Percentiles rank a stretch among this genome's conserved stretches.
These are phyloP conservation scores for Arctium minus DNA, from an alignment of 129 eudicot genomes.

Conservation along the genomic window DNA sequence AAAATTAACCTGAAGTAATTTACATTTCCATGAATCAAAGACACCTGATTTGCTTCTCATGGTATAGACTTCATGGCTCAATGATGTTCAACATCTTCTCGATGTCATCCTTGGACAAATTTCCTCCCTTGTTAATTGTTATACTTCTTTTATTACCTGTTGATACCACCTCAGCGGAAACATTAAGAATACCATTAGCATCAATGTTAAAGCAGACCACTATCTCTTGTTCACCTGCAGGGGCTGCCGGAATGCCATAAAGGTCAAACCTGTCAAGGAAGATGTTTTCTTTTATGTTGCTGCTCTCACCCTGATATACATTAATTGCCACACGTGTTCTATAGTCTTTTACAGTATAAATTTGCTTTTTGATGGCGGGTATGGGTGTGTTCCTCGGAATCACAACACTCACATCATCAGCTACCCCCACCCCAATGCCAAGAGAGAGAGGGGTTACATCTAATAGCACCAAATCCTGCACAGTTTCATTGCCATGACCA, in stretches of 20 bases:
- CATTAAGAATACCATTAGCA: constrained; percentile 9
- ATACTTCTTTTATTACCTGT: constrained; percentile 1
- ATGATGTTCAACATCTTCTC: constrained; percentile 14
- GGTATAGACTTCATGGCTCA: not conserved
- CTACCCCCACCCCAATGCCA: not conserved
- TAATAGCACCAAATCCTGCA: not conserved
- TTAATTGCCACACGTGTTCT: fast-evolving
- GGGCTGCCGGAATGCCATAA: constrained; percentile 5
- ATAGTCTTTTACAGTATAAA: not conserved
- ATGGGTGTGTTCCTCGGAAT: constrained; percentile 19
- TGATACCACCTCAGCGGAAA: not conserved
- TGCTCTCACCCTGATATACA: constrained; percentile 15
- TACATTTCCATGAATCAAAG: not conserved
- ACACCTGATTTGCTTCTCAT: not conserved
- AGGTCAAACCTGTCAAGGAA: constrained; percentile 6
- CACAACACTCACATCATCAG: not conserved
- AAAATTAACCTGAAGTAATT: not conserved
- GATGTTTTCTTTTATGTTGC: not conserved
- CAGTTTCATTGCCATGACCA: not conserved
- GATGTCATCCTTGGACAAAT: not conserved
- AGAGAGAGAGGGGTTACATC: not conserved
- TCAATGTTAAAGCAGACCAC: constrained; percentile 11
- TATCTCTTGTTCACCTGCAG: not conserved
- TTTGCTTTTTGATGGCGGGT: not conserved
- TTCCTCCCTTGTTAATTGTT: not conserved